Evolutionary conservation across 78 protist species (phyloP).

Genomic region (Monosiga brevicollis): DNA sequence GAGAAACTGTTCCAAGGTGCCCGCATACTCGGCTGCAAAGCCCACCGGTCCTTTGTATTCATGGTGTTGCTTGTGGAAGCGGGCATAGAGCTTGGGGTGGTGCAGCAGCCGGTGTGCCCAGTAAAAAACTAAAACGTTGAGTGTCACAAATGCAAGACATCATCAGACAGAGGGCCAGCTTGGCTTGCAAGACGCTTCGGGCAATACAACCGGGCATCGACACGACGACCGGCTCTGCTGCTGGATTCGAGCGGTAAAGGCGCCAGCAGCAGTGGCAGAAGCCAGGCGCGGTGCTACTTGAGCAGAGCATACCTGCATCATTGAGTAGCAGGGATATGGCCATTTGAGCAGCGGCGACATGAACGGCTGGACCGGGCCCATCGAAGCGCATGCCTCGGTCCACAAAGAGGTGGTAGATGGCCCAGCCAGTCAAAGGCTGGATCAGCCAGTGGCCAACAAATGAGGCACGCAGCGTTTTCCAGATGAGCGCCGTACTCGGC

Average conservation of each 20-base stretch:
- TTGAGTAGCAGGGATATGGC: no score
- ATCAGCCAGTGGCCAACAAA: background rate
- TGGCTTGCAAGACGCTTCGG: no score
- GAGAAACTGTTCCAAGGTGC: background rate
- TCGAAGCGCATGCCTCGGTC: background rate
- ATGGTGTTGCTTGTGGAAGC: slow-evolving; percentile 13
- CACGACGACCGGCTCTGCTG: no score
- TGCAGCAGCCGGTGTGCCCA: slow-evolving; percentile 7
- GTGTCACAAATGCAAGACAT: background rate
- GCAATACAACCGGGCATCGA: no score
- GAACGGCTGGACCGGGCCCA: background rate
- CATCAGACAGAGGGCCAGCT: background rate
- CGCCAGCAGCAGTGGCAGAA: no score
- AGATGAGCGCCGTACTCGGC: background rate
- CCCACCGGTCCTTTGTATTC: background rate
- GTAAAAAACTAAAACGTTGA: background rate
- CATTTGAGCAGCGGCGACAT: no score
- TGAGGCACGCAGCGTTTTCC: background rate
- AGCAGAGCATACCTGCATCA: no score
- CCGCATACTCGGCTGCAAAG: background rate
- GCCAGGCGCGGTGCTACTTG: no score
- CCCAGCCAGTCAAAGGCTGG: background rate
- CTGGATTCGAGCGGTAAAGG: no score
- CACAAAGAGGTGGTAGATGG: background rate
- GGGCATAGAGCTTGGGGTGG: background rate